Evolutionary conservation across 2,329 filamentous ascomycete species (phyloP).

Genomic region (Lasiodiplodia gonubiensis): DNA sequence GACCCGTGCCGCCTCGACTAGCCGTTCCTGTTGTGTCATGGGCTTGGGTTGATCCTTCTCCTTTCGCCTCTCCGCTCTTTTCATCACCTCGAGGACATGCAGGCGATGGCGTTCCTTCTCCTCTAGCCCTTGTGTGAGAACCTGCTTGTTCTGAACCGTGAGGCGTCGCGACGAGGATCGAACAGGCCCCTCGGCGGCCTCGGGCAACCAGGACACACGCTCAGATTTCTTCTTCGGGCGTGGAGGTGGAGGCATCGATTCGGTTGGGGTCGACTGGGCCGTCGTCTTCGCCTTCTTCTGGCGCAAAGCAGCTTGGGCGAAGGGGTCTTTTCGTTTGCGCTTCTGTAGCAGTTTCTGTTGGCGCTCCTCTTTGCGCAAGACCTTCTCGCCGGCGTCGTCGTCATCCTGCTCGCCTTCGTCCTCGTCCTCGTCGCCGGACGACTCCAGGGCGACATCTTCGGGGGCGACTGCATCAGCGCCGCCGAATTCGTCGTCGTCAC

Average conservation of each 20-base stretch:
- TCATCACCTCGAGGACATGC: constrained; percentile 71
- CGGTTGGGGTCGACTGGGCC: constrained; percentile 51
- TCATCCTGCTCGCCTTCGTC: constrained; percentile 68
- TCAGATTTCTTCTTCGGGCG: constrained; percentile 72
- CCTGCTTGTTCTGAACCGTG: constrained; percentile 65
- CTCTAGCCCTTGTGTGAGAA: constrained; percentile 71
- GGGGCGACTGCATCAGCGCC: constrained; percentile 56
- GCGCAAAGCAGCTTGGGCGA: constrained; percentile 50
- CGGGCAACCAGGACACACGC: constrained; percentile 71
- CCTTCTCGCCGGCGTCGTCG: constrained; percentile 85
- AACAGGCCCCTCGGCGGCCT: constrained; percentile 64
- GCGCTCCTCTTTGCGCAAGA: constrained; percentile 78
- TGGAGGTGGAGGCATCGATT: constrained; percentile 42
- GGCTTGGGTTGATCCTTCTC: constrained; percentile 77
- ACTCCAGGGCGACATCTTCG: constrained; percentile 78
- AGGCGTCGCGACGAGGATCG: constrained; percentile 67
- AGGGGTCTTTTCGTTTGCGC: constrained; percentile 68
- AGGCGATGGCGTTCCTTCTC: constrained; percentile 73
- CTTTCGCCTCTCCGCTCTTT: constrained; percentile 65
- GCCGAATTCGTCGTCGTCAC: constrained; percentile 59
- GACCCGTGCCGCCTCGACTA: constrained; percentile 80
- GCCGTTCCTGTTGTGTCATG: constrained; percentile 84
- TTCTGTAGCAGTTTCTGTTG: constrained; percentile 71
- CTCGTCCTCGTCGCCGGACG: constrained; percentile 82
- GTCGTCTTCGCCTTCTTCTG: constrained; percentile 41